Evolutionary conservation across 768 basidiomycete genomes (phyloP), one percentile per base, ranked within the genome.

Genomic region (Hygrocybe coccinea): DNA sequence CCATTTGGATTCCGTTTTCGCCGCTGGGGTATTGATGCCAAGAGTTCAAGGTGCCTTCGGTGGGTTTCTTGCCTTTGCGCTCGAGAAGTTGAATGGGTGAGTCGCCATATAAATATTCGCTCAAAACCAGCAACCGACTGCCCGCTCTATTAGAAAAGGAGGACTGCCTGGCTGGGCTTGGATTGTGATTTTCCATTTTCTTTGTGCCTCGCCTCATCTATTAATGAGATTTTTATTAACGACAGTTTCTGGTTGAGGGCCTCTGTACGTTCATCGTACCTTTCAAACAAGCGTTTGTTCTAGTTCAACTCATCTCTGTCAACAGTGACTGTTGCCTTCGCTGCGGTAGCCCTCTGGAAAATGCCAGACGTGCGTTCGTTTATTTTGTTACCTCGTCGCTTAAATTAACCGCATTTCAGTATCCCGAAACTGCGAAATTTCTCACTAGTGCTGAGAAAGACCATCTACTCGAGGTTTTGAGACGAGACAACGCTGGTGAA

Each of bases 371-470:
- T 73, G 69, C 59, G 22, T 41, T 25, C 37, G 22, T 45, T 6
- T 6, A 12, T 34, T 9, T 25, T n/a, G n/a, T 2, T 14, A 34
- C 1, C 21, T 3, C 11, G n/a, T 7, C 38, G 25, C 19, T 55
- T 21, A 17, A 37, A 22, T 11, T 39, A 2, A 35, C 24, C 35
- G 22, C 11, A 22, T 24, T 12, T 2, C 53, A 72, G 71, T 77
- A 75, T 60, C 76, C 77, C 17, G 68, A 73, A 48, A 78, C 75
- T 0, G 76, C 77, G 24, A 73, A 58, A 34, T 79, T 78, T 67
- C 60, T 78, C 12, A 71, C 67, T 9, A 57, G 65, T 3, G 52
- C 57, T 3, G 77, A 79, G 57, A 66, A 68, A 29, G 60, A 62
- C 0, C 65, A 68, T 55, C 53, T 74, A 5, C 50, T 70, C 2